phyloP scores from a whole-genome alignment of 148 eudicot species.

The Silene uniflora region DNA sequence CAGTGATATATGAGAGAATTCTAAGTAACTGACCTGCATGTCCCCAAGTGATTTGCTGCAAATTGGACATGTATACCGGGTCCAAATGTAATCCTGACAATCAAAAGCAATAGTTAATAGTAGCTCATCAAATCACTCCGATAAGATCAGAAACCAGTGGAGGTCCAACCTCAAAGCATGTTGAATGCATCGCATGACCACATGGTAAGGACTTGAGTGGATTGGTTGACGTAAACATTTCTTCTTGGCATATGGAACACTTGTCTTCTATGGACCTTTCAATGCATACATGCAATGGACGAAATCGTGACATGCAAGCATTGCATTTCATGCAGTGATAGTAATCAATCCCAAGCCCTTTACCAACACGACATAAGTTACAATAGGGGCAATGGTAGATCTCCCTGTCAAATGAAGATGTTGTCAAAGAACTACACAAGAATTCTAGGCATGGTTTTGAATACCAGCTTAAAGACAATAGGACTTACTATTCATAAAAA shows the following conservation, averaged over 20 bases:
- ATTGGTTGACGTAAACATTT: conserved; percentile 71
- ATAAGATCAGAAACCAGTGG: not conserved
- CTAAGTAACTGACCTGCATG: conserved; percentile 66
- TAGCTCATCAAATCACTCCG: not conserved
- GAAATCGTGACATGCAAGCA: conserved; percentile 75
- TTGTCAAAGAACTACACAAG: conserved; percentile 11
- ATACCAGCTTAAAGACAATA: not conserved
- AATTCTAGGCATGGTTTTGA: not conserved
- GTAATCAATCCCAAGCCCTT: conserved; percentile 86
- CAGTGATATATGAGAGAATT: conserved; percentile 1
- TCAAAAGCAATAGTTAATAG: conserved; percentile 22
- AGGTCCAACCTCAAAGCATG: conserved; percentile 81
- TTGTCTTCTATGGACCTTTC: conserved; percentile 81
- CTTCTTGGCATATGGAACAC: conserved; percentile 93
- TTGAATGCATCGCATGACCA: conserved; percentile 96
- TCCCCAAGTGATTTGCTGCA: conserved; percentile 99
- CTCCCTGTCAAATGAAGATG: conserved; percentile 51
- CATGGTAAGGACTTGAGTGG: conserved; percentile 85
- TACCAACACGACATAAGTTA: conserved; percentile 94
- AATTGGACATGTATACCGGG: conserved; percentile 74
- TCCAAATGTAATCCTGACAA: conserved; percentile 72
- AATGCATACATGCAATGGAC: conserved; percentile 63
- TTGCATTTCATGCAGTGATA: conserved; percentile 98
- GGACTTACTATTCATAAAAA: no score
- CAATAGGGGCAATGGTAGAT: conserved; percentile 97